Evolutionary conservation across 2,329 filamentous ascomycete genomes (phyloP), one percentile per base, ranked within the genome.

Genomic region (Colletotrichum cuscutae): DNA sequence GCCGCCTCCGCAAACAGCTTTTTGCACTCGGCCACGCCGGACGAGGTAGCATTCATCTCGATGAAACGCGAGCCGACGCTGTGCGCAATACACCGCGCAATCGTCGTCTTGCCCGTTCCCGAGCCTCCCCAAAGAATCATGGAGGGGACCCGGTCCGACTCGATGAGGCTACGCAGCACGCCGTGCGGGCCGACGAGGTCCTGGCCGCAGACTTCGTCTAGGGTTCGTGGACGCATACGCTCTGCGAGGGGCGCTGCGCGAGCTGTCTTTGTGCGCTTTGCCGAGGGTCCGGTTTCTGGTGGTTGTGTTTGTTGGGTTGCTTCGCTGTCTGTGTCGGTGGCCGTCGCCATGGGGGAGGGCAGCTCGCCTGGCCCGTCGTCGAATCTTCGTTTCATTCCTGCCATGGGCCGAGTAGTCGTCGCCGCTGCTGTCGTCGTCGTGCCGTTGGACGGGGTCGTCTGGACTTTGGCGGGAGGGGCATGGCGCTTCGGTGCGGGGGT

Each of bases 61-160:
- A 98, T 92, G 81, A 98, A 98, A 13, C 96, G 90, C 67, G 92
- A 93, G 9, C 93, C 94, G 1, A 94, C 94, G 79, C 92, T 92
- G 19, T 91, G 90, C 4, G 97, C 94, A 72, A 99, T 95, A 61
- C 97, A 94, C 5, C 97, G 88, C 24, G 97, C 97, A 77, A 99
- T 98, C 1, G 97, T 97, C 3, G 94, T 97, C 85, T 97, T 97
- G 75, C 94, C 94, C 0, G 93, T 95, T 26, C 94, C 94, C 0
- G 93, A 91, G 1, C 89, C 90, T 37, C 94, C 94, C 94, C 97
- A 99, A 15, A 99, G 86, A 53, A 99, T 95, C 94, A 99, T 98
- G 15, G 94, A 97, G 0, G 97, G 96, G 37, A 98, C 91, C 5
- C 93, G 89, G 78, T 97, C 92, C 72, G 93, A 89, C 78, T 98